Evolutionary conservation across 495 filamentous ascomycete species (phyloP).

Genomic region (Melanomma pulvis-pyrius): DNA sequence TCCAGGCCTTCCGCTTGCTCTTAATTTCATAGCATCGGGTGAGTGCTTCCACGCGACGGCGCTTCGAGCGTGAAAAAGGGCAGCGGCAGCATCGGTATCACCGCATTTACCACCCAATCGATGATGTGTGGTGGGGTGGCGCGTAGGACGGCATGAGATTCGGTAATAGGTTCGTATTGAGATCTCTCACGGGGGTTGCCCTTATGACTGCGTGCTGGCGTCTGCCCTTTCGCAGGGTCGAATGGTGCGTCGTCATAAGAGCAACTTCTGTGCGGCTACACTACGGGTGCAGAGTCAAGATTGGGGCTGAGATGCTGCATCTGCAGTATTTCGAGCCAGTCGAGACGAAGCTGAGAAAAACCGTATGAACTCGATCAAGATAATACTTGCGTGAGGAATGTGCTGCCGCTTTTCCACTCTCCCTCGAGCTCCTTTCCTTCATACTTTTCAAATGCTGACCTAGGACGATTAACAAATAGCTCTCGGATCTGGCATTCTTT

Average conservation of each 20-base stretch:
- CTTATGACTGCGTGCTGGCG: not conserved
- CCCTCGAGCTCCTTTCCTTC: constrained; percentile 33
- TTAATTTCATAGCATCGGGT: constrained; percentile 85
- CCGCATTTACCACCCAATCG: constrained; percentile 30
- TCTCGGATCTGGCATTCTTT: constrained; percentile 76
- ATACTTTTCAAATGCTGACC: constrained; percentile 37
- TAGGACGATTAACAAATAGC: constrained; percentile 52
- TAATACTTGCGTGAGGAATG: constrained; percentile 93
- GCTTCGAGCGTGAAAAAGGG: constrained; percentile 24
- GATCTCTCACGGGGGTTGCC: constrained; percentile 33
- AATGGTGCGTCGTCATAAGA: not conserved
- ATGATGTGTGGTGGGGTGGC: not conserved
- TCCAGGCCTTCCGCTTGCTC: constrained; percentile 68
- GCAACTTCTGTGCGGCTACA: constrained; percentile 67
- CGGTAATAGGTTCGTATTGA: constrained; percentile 39
- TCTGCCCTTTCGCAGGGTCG: not conserved
- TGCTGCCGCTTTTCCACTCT: constrained; percentile 73
- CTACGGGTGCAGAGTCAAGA: constrained; percentile 74
- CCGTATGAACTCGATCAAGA: constrained; percentile 92
- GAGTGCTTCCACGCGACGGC: constrained; percentile 54
- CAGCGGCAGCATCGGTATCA: constrained; percentile 50
- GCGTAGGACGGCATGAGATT: constrained; percentile 10
- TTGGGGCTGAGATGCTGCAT: constrained; percentile 6
- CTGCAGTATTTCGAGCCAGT: constrained; percentile 13
- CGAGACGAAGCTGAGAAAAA: constrained; percentile 81